Evolutionary conservation across 495 filamentous ascomycete genomes (phyloP).

Genomic region (Rhypophila decipiens): DNA sequence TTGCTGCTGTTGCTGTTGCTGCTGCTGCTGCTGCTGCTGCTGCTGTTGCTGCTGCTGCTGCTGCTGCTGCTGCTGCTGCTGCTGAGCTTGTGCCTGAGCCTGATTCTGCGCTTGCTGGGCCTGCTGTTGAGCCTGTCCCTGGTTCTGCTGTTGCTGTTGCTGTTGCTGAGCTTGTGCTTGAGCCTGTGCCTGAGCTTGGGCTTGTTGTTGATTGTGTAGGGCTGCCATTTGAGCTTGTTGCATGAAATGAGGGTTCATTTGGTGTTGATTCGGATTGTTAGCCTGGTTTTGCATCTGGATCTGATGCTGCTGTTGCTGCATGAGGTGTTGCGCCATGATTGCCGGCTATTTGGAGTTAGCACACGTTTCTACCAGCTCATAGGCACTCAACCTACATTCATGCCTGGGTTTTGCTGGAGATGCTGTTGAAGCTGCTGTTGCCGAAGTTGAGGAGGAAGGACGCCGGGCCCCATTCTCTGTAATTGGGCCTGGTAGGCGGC

Average conservation of each 20-base stretch:
- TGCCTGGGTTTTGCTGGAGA: conserved; percentile 20
- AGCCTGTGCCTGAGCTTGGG: conserved; percentile 16
- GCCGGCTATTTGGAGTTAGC: conserved; percentile 15
- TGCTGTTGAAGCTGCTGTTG: conserved; percentile 30
- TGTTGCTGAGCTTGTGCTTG: too few species aligned
- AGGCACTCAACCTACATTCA: conserved; percentile 26
- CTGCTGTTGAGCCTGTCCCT: conserved; percentile 21
- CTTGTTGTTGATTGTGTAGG: conserved; percentile 31
- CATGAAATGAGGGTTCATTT: conserved; percentile 32
- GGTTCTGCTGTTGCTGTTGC: conserved; percentile 37
- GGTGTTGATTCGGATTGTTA: conserved; percentile 35
- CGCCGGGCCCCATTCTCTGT: conserved; percentile 27
- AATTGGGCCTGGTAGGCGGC: conserved; percentile 20
- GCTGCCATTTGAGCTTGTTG: conserved; percentile 31
- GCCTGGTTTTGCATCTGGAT: conserved; percentile 37
- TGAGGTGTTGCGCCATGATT: conserved; percentile 22
- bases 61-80: conserved; percentile 39
- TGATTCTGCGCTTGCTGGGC: conserved; percentile 46
- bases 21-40: conserved; percentile 34
- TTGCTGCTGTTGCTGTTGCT: conserved; percentile 26
- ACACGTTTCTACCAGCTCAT: neutral
- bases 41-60: conserved; percentile 47
- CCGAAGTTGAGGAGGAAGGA: conserved; percentile 41
- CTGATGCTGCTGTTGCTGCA: conserved; percentile 39
- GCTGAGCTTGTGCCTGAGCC: conserved; percentile 31